phyloP scores from a whole-genome alignment of 345 rosid species.

The Streptanthus diversifolius region DNA sequence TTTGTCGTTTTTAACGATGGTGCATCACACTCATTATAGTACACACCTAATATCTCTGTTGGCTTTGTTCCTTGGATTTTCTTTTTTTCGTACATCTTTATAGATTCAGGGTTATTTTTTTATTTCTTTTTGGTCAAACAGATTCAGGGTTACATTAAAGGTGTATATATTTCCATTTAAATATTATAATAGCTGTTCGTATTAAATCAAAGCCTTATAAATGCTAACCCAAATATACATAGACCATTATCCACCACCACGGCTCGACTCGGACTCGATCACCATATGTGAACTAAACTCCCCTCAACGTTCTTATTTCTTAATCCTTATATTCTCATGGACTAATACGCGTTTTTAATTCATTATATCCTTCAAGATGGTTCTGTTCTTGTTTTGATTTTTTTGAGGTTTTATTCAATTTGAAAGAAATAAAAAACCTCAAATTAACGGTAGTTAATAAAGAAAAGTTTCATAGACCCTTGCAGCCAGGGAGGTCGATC shows the following conservation, averaged over 20 bases:
- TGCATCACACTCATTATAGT: constrained; percentile 9
- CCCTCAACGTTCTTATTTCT: constrained; percentile 1
- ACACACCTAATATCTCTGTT: constrained; percentile 5
- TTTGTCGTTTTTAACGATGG: neutral
- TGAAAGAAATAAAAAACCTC: neutral
- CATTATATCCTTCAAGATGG: neutral
- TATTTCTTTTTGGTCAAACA: too few species aligned
- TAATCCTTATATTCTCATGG: constrained; percentile 9
- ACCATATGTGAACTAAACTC: neutral
- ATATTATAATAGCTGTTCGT: neutral
- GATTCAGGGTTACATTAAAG: too few species aligned
- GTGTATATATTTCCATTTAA: too few species aligned
- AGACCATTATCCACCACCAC: neutral
- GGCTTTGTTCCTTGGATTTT: neutral
- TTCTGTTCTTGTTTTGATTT: neutral
- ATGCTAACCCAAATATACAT: constrained; percentile 1
- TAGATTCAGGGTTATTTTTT: too few species aligned
- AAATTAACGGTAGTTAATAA: neutral
- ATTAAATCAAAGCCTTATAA: neutral
- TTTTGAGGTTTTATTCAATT: neutral
- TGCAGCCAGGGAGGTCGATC: constrained; percentile 78
- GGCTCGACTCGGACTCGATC: constrained; percentile 10
- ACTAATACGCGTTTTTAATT: neutral
- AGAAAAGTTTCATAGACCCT: constrained; percentile 36
- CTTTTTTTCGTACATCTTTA: neutral